phyloP scores from a whole-genome alignment of 1,139 yeast species.

The Suzukiozyma palmioleophila region DNA sequence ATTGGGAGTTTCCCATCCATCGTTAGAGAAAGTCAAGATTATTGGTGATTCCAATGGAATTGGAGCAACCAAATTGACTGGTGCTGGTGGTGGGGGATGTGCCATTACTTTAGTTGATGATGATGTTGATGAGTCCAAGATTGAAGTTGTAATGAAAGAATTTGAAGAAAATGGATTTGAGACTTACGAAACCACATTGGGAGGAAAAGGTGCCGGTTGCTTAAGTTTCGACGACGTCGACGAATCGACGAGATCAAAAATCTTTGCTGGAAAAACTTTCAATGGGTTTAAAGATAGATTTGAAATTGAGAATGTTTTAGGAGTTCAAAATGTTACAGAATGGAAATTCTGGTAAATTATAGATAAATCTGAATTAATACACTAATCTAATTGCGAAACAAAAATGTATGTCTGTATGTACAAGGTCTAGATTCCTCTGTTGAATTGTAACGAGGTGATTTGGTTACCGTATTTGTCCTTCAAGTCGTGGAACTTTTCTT shows the following conservation, averaged over 20 bases:
- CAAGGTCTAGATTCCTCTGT: conserved; percentile 71
- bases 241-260: conserved; percentile 8
- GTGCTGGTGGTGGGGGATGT: conserved; percentile 99
- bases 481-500: conserved; percentile 55
- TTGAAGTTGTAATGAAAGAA: conserved; percentile 33
- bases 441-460: conserved; percentile 67
- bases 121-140: conserved; percentile 26
- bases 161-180: conserved; percentile 56
- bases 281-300: conserved; percentile 32
- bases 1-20: conserved; percentile 89
- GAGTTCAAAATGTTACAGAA: conserved; percentile 33
- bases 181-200: conserved; percentile 77
- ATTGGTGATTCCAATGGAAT: conserved; percentile 56
- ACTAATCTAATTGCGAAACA: conserved; percentile 4
- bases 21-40: conserved; percentile 66
- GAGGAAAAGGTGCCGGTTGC: conserved; percentile 84
- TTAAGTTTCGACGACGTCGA: conserved; percentile 22
- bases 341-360: conserved; percentile 59
- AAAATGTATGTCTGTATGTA: conserved; percentile 1
- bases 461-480: conserved; percentile 61
- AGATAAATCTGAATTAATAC: neutral
- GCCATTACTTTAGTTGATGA: conserved; percentile 79
- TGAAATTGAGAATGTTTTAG: conserved; percentile 45
- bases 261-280: conserved; percentile 36
- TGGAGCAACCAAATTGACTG: conserved; percentile 92